Percentiles rank a stretch among this genome's conserved stretches.
These are phyloP conservation scores for Aureoboletus auriporus DNA, from an alignment of 768 basidiomycete species.

Conservation along the genomic window DNA sequence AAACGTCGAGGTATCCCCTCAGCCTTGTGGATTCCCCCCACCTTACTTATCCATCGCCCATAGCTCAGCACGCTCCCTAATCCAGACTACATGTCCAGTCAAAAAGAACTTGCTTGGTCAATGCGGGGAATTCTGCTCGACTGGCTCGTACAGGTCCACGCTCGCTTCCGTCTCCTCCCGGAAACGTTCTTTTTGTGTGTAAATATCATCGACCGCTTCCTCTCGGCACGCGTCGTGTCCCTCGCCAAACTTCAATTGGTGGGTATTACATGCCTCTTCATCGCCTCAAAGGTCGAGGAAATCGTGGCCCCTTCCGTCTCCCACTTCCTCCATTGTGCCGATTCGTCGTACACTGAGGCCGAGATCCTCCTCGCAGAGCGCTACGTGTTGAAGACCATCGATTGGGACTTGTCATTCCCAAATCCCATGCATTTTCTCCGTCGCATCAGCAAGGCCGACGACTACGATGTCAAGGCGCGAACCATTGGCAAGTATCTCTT, in stretches of 20 bases:
- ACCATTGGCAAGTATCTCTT: conserved; percentile 90
- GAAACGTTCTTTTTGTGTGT: conserved; percentile 89
- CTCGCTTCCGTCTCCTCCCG: conserved; percentile 77
- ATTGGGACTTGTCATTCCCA: conserved; percentile 83
- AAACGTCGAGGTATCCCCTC: conserved; percentile 63
- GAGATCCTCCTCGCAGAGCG: conserved; percentile 89
- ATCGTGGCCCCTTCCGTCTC: conserved; percentile 81
- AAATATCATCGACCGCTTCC: conserved; percentile 81
- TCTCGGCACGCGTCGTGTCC: conserved; percentile 68
- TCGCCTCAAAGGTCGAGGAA: conserved; percentile 91
- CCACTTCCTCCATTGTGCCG: conserved; percentile 78
- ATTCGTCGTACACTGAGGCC: conserved; percentile 68
- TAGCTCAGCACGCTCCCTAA: conserved; percentile 79
- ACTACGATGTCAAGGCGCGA: conserved; percentile 79
- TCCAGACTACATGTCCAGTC: conserved; percentile 78
- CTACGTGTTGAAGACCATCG: conserved; percentile 80
- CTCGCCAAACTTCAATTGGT: conserved; percentile 87
- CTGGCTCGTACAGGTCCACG: conserved; percentile 92
- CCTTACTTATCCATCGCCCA: not conserved
- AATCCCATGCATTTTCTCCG: conserved; percentile 88
- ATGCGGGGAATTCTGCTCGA: conserved; percentile 88
- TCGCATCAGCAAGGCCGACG: conserved; percentile 89
- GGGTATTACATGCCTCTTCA: conserved; percentile 81
- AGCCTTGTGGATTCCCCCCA: not conserved
- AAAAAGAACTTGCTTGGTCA: conserved; percentile 82